Evolutionary conservation across 768 basidiomycete species (phyloP), one percentile per base, ranked within the genome.

Genomic region (Sarcodon sp.): DNA sequence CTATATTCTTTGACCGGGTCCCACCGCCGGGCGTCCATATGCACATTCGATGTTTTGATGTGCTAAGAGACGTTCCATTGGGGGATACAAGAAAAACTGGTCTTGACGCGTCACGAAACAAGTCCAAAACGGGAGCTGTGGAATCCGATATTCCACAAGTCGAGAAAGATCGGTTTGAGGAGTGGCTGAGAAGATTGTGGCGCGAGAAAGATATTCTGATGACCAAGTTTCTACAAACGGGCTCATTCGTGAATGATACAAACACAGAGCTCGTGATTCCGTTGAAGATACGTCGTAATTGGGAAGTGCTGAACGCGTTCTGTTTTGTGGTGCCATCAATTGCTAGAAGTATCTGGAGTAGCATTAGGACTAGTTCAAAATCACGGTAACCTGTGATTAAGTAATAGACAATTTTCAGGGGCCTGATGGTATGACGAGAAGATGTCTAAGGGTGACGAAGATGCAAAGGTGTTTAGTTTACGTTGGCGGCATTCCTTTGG

Each of bases 21-120:
- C 73, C 92, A 3, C 92, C 94, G 1, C 94, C 93, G 0, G 66
- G 71, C 7, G 73, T 99, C 35, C 87, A 94, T 64, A 73, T 97
- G 56, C 94, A 98, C 61, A 61, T 98, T 37, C 79, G 89, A 43
- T 66, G 83, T 54, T 89, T 87, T 60, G 69, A 84, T 51, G 83
- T 89, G 11, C 66, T 71, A 12, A 61, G 60, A 18, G 75, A 77
- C 33, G 69, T 90, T 9, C 88, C 88, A 4, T 79, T 89, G 47
- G 83, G 85, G 27, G 69, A 80, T 60, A 49, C 79, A 48, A 62
- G 74, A 34, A 53, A 60, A 21, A 63, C 62, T 15, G 60, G 64
- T 58, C 66, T 64, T 34, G 48, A 50, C 46, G 59, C 48, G 47
- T 55, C 64, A 46, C 58, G 60, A 59, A 35, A 64, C 58, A 47